Conservation (phyloP, 768 basidiomycete genomes). For the Hericium erinaceus region DNA sequence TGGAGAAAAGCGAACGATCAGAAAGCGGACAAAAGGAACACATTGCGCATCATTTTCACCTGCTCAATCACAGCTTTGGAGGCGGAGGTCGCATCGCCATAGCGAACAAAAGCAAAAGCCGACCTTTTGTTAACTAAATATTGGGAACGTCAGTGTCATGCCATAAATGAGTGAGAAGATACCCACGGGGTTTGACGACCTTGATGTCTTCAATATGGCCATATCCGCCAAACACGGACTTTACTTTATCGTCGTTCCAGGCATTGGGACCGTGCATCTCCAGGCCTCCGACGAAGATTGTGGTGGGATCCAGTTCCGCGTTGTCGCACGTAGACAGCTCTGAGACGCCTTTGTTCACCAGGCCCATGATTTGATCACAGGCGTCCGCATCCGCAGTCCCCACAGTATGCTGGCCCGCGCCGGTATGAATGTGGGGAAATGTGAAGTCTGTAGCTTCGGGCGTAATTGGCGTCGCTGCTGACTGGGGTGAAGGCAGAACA, state of each 20-base stretch:
- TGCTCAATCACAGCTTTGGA: slow-evolving; percentile 57
- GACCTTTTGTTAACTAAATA: slow-evolving; percentile 46
- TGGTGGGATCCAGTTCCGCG: slow-evolving; percentile 49
- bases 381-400: slow-evolving; percentile 16
- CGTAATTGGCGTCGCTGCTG: neutral
- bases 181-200: slow-evolving; percentile 55
- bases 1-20: slow-evolving; percentile 20
- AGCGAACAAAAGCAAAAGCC: slow-evolving; percentile 78
- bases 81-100: slow-evolving; percentile 52
- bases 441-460: neutral
- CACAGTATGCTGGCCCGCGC: slow-evolving; percentile 6
- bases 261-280: slow-evolving; percentile 51
- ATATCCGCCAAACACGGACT: slow-evolving; percentile 50
- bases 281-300: slow-evolving; percentile 72
- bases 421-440: neutral
- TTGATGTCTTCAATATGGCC: slow-evolving; percentile 58
- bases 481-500: neutral
- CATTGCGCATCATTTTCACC: slow-evolving; percentile 27
- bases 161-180: neutral
- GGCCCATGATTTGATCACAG: too few species aligned
- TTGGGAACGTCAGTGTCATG: neutral
- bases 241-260: slow-evolving; percentile 63
- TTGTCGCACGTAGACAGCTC: too few species aligned
- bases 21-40: neutral
- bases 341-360: too few species aligned